These are phyloP conservation scores for Suzukiozyma palmioleophila DNA, from an alignment of 1,139 yeast species.

Conservation along the genomic window DNA sequence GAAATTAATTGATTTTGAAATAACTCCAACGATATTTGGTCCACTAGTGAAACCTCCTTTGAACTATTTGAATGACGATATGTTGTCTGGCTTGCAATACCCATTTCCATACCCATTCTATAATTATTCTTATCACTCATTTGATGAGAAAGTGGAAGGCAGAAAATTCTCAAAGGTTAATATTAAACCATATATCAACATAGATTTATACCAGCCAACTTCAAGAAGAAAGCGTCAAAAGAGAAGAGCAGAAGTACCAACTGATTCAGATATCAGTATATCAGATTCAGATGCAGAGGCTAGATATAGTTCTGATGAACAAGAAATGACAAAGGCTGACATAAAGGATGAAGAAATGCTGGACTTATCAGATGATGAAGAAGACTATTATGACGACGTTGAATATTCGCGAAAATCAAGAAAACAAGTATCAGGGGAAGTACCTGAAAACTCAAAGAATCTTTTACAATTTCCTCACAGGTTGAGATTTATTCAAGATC, in stretches of 20 bases:
- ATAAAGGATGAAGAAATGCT: constrained; percentile 5
- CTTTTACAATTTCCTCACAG: constrained; percentile 2
- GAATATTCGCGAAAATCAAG: background rate
- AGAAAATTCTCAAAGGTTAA: constrained; percentile 24
- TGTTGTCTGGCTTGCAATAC: constrained; percentile 42
- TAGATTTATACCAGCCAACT: constrained; percentile 19
- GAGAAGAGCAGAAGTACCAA: background rate
- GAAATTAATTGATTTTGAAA: constrained; percentile 32
- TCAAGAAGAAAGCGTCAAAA: constrained; percentile 7
- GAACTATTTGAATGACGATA: constrained; percentile 30
- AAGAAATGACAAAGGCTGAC: background rate
- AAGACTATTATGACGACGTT: constrained; percentile 8
- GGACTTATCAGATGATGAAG: constrained; percentile 9
- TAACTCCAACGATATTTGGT: constrained; percentile 36
- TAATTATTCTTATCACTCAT: constrained; percentile 41
- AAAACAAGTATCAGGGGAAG: background rate
- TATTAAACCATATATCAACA: constrained; percentile 36
- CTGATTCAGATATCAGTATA: constrained; percentile 3
- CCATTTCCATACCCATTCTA: constrained; percentile 48
- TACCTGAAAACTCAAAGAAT: background rate
- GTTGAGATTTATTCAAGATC: constrained; percentile 3
- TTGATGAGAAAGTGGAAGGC: constrained; percentile 24
- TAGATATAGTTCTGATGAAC: constrained; percentile 1
- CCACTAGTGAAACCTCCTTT: constrained; percentile 39
- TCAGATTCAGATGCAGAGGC: constrained; percentile 3